Conservation (phyloP, 208 protist species). For the Naegleria lovaniensis region DNA sequence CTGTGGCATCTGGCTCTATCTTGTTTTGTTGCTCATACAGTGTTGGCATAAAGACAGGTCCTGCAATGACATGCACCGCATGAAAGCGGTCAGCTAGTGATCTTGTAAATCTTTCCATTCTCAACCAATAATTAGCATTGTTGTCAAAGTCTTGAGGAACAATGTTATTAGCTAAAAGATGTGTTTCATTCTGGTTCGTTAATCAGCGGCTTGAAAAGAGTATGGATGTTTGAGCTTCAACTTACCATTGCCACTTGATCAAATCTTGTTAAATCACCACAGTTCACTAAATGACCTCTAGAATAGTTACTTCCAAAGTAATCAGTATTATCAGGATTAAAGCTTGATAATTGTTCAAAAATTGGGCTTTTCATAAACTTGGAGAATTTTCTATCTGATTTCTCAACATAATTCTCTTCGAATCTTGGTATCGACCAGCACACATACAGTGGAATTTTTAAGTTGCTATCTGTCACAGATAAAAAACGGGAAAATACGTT, state of each 20-base stretch:
- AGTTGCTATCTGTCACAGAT: not conserved
- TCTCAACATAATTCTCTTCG: not conserved
- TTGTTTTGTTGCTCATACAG: not conserved
- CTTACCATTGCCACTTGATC: not conserved
- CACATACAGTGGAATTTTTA: not conserved
- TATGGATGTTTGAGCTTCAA: too few relatives aligned
- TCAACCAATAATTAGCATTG: not conserved
- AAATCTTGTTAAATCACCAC: not conserved
- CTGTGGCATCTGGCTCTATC: not conserved
- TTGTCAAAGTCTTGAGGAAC: not conserved
- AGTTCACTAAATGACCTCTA: not conserved
- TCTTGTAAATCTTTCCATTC: not conserved
- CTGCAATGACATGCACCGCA: not conserved
- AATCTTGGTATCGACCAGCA: not conserved
- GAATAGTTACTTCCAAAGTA: not conserved
- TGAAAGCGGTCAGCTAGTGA: not conserved
- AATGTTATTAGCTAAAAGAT: not conserved
- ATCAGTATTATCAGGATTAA: not conserved
- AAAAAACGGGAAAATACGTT: not conserved
- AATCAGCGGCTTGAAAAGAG: too few relatives aligned
- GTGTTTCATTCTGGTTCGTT: not conserved
- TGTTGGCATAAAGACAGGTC: not conserved
- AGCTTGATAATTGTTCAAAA: not conserved
- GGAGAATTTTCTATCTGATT: not conserved
- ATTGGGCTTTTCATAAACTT: not conserved